phyloP scores from a whole-genome alignment of 2,329 filamentous ascomycete genomes.

The Fusarium bactridioides region DNA sequence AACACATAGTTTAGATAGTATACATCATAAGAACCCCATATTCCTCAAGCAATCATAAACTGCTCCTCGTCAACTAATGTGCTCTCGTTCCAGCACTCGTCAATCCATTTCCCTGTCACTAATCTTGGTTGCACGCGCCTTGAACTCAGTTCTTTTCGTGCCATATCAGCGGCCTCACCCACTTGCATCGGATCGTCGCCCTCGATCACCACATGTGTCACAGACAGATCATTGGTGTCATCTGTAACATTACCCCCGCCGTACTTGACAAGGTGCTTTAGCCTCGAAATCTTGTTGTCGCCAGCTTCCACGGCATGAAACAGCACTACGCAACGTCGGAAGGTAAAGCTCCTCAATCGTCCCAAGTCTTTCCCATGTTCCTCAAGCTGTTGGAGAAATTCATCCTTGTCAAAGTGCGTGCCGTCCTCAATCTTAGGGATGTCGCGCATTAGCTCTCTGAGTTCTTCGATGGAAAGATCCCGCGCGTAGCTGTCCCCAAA shows the following conservation, averaged over 20 bases:
- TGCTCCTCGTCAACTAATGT: slow-evolving; percentile 83
- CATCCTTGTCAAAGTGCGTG: slow-evolving; percentile 52
- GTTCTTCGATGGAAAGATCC: slow-evolving; percentile 70
- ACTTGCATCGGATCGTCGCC: slow-evolving; percentile 51
- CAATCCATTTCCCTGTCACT: slow-evolving; percentile 76
- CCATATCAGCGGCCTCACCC: slow-evolving; percentile 49
- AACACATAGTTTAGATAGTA: slow-evolving; percentile 32
- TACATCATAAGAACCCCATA: slow-evolving; percentile 28
- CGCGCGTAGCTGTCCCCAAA: slow-evolving; percentile 86
- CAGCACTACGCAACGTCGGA: slow-evolving; percentile 55
- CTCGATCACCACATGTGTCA: slow-evolving; percentile 77
- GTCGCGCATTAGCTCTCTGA: slow-evolving; percentile 58
- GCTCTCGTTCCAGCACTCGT: slow-evolving; percentile 79
- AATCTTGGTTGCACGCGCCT: slow-evolving; percentile 69
- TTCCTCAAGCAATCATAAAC: slow-evolving; percentile 48
- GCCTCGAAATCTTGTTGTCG: slow-evolving; percentile 49
- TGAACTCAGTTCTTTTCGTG: slow-evolving; percentile 56
- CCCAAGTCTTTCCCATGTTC: slow-evolving; percentile 62
- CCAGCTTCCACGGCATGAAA: slow-evolving; percentile 47
- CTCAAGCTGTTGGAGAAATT: slow-evolving; percentile 64
- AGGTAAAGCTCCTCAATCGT: slow-evolving; percentile 60
- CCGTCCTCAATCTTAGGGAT: slow-evolving; percentile 60
- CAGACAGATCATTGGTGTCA: slow-evolving; percentile 56
- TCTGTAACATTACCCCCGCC: slow-evolving; percentile 68
- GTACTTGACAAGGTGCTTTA: slow-evolving; percentile 70